Conservation (phyloP, 1,284 basidiomycete species). For the Chondrostereum purpureum region DNA sequence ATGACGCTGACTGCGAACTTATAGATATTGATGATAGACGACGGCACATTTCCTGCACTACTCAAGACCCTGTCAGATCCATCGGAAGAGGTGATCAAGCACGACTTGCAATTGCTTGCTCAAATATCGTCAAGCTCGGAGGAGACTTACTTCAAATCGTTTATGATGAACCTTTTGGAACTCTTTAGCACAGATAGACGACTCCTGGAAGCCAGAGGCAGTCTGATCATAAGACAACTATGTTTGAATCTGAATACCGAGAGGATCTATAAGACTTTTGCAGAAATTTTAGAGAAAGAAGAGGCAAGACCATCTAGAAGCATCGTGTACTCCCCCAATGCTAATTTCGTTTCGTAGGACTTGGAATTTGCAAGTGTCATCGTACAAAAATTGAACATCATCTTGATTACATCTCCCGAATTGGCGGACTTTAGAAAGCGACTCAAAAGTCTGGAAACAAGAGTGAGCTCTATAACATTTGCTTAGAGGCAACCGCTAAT, state of each 20-base stretch:
- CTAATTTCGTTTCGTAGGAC: slow-evolving; percentile 53
- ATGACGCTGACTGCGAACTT: slow-evolving; percentile 6
- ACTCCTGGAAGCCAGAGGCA: slow-evolving; percentile 87
- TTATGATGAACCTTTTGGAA: slow-evolving; percentile 93
- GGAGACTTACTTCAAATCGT: slow-evolving; percentile 91
- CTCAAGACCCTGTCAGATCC: slow-evolving; percentile 95
- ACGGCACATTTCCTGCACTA: slow-evolving; percentile 92
- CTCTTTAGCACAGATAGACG: slow-evolving; percentile 93
- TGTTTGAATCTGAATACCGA: slow-evolving; percentile 95
- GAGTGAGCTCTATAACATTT: slow-evolving; percentile 43
- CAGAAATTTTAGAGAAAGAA: slow-evolving; percentile 96
- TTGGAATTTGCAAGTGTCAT: slow-evolving; percentile 96
- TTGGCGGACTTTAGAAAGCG: slow-evolving; percentile 89
- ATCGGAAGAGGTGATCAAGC: slow-evolving; percentile 95
- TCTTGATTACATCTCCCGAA: slow-evolving; percentile 95
- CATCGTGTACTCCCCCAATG: too few species aligned
- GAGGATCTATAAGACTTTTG: slow-evolving; percentile 91
- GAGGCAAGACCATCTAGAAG: slow-evolving; percentile 79
- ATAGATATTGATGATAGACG: slow-evolving; percentile 91
- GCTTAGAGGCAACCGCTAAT: slow-evolving; percentile 10
- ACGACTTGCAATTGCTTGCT: slow-evolving; percentile 91
- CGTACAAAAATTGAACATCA: slow-evolving; percentile 96
- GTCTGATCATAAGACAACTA: slow-evolving; percentile 92
- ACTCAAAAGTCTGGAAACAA: slow-evolving; percentile 90
- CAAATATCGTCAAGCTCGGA: slow-evolving; percentile 95